Percentiles rank a stretch among this genome's conserved stretches.
phyloP scores from a whole-genome alignment of 1,284 basidiomycete species.

The Fomitopsis pinicola region DNA sequence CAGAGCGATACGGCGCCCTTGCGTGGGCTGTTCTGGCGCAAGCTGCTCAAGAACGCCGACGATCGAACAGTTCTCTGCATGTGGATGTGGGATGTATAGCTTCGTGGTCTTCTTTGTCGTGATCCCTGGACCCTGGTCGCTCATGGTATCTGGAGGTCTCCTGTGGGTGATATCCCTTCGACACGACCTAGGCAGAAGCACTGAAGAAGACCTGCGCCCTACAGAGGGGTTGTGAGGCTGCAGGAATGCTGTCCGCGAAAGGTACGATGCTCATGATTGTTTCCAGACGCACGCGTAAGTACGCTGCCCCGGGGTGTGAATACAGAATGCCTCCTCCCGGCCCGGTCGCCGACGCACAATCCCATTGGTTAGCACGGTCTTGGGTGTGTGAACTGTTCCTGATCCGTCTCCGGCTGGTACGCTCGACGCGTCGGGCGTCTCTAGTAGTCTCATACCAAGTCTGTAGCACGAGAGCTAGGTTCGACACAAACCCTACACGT shows the following conservation, averaged over 20 bases:
- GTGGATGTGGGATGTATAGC: constrained; percentile 52
- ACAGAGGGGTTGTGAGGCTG: too few relatives aligned
- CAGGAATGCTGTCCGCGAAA: not conserved
- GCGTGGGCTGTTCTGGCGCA: constrained; percentile 41
- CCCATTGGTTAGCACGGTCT: too few relatives aligned
- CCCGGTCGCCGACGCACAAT: not conserved
- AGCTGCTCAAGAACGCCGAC: constrained; percentile 65
- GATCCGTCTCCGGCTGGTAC: not conserved
- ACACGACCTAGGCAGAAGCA: too few relatives aligned
- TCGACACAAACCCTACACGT: too few relatives aligned
- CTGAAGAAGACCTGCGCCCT: too few relatives aligned
- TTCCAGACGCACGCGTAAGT: not conserved
- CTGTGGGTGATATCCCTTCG: too few relatives aligned
- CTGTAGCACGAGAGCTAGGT: constrained; percentile 6
- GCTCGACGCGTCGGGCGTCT: constrained; percentile 4
- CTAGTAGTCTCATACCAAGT: too few relatives aligned
- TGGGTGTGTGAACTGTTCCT: not conserved
- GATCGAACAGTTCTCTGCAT: constrained; percentile 43
- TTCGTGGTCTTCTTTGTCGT: constrained; percentile 39
- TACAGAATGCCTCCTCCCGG: too few relatives aligned
- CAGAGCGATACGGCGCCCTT: constrained; percentile 61
- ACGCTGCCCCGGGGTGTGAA: too few relatives aligned
- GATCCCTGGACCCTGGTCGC: constrained; percentile 2
- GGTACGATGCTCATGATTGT: not conserved
- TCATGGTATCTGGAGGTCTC: too few relatives aligned